A percentile compares a stretch with the other conserved stretches of the same genome.
Conservation (phyloP, 1,284 basidiomycete species). For the Laetiporus sulphureus region DNA sequence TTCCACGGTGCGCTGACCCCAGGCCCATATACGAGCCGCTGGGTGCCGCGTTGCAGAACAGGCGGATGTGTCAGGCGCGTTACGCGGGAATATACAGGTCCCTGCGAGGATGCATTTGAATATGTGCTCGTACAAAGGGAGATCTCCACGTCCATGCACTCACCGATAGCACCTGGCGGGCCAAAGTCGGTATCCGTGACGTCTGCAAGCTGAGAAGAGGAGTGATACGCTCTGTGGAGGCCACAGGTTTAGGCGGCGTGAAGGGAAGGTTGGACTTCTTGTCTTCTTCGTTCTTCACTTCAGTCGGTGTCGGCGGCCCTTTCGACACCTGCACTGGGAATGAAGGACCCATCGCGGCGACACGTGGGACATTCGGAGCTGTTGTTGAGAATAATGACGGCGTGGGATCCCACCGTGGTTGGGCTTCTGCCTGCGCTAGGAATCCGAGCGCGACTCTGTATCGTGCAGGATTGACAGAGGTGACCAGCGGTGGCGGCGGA, state of each 20-base stretch:
- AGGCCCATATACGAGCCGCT: slow-evolving; percentile 55
- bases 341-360: slow-evolving; percentile 47
- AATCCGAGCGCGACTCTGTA: slow-evolving; percentile 68
- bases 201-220: slow-evolving; percentile 45
- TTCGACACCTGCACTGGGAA: slow-evolving; percentile 40
- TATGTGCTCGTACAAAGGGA: not conserved
- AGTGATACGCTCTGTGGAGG: slow-evolving; percentile 43
- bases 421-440: slow-evolving; percentile 45
- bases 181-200: slow-evolving; percentile 54
- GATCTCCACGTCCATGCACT: slow-evolving; percentile 18
- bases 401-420: slow-evolving; percentile 60
- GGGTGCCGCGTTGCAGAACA: slow-evolving; percentile 44
- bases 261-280: slow-evolving; percentile 43
- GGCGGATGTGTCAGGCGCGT: slow-evolving; percentile 61
- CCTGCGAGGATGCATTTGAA: slow-evolving; percentile 25
- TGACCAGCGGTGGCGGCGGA: slow-evolving; percentile 37
- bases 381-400: slow-evolving; percentile 55
- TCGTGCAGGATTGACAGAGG: slow-evolving; percentile 44
- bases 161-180: slow-evolving; percentile 57
- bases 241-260: slow-evolving; percentile 45
- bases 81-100: slow-evolving; percentile 48
- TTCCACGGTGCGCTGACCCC: slow-evolving; percentile 68
- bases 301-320: slow-evolving; percentile 12
- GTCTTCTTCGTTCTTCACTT: slow-evolving; percentile 25
- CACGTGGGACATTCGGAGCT: slow-evolving; percentile 50